Conservation (phyloP, 306 rosid species). For the Lathyrus tuberosus region DNA sequence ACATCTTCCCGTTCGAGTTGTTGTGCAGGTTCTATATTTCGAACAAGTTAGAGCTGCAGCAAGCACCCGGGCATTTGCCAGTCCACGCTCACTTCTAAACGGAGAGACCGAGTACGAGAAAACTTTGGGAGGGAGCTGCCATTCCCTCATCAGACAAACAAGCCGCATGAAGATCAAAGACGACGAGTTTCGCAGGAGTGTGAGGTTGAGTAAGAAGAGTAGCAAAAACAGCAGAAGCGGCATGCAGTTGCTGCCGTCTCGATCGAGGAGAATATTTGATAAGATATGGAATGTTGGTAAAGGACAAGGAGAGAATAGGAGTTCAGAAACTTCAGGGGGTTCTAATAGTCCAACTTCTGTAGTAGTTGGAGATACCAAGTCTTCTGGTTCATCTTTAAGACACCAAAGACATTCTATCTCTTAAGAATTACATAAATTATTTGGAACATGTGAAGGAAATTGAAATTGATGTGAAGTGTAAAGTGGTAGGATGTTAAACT, state of each 20-base stretch:
- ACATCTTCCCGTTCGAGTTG: slow-evolving; percentile 86
- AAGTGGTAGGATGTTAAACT: slow-evolving; percentile 56
- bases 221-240: slow-evolving; percentile 88
- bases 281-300: slow-evolving; percentile 79
- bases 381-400: slow-evolving; percentile 75
- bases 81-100: slow-evolving; percentile 39
- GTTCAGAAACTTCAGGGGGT: slow-evolving; percentile 91
- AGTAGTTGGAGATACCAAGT: slow-evolving; percentile 72
- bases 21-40: slow-evolving; percentile 87
- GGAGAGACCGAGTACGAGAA: slow-evolving; percentile 52
- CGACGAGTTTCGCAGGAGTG: slow-evolving; percentile 51
- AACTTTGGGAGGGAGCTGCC: slow-evolving; percentile 49
- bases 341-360: slow-evolving; percentile 92
- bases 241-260: slow-evolving; percentile 72
- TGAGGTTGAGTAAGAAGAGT: slow-evolving; percentile 64
- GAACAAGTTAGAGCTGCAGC: slow-evolving; percentile 81
- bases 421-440: slow-evolving; percentile 36
- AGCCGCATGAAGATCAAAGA: slow-evolving; percentile 60
- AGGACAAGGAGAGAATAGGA: slow-evolving; percentile 72
- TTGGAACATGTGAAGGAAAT: slow-evolving; percentile 29
- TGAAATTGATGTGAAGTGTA: slow-evolving; percentile 52
- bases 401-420: slow-evolving; percentile 91
- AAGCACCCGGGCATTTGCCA: slow-evolving; percentile 30
- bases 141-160: slow-evolving; percentile 55
- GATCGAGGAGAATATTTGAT: slow-evolving; percentile 90